Evolutionary conservation across 257 asterid genomes (phyloP).

Genomic region (Lantana camara): DNA sequence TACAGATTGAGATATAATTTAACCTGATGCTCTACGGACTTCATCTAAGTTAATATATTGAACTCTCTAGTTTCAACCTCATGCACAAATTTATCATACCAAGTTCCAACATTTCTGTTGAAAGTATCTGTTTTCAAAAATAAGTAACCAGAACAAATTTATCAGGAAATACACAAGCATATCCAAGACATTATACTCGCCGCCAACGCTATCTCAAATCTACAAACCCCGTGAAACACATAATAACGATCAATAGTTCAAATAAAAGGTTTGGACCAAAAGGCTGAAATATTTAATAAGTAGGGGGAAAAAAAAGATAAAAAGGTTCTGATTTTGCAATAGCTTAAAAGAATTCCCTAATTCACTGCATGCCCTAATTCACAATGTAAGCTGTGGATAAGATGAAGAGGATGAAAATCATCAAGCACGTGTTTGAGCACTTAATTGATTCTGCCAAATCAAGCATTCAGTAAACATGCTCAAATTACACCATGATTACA

Average conservation of each 20-base stretch:
- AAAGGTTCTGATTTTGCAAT: no score
- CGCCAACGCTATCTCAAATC: background rate
- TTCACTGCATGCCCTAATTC: slow-evolving; percentile 25
- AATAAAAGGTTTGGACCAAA: background rate
- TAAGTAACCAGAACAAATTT: slow-evolving; percentile 19
- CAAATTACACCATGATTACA: slow-evolving; percentile 16
- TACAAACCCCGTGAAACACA: slow-evolving; percentile 11
- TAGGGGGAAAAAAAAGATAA: no score
- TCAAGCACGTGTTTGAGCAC: slow-evolving; percentile 15
- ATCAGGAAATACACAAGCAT: slow-evolving; percentile 14
- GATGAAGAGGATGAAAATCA: slow-evolving; percentile 15
- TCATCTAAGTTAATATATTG: slow-evolving; percentile 11
- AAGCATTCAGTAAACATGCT: slow-evolving; percentile 1
- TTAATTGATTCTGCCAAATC: slow-evolving; percentile 21
- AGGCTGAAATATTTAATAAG: slow-evolving; percentile 6
- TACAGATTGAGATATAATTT: slow-evolving; percentile 3
- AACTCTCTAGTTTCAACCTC: background rate
- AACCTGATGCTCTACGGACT: slow-evolving; percentile 3
- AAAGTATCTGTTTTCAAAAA: slow-evolving; percentile 12
- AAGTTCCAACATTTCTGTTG: slow-evolving; percentile 4
- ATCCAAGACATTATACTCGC: background rate
- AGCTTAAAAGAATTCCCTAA: slow-evolving; percentile 20
- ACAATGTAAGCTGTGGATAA: slow-evolving; percentile 1
- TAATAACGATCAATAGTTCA: background rate
- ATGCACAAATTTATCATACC: background rate